These are phyloP conservation scores for Ordospora pajunii DNA, from an alignment of 371 early-diverging fungal species.

Conservation along the genomic window DNA sequence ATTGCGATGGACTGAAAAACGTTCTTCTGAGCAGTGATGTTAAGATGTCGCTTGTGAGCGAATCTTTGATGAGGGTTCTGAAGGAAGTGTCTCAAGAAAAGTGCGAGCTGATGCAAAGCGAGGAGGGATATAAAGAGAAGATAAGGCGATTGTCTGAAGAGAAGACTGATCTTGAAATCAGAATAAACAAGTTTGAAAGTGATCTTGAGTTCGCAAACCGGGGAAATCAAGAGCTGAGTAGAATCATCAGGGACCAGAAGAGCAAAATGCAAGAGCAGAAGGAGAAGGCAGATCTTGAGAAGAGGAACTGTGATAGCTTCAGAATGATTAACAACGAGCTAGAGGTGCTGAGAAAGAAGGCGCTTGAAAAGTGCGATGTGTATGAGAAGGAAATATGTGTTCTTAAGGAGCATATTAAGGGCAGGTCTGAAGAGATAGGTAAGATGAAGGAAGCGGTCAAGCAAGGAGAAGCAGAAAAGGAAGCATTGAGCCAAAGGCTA, in stretches of 20 bases:
- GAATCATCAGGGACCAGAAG: conserved; percentile 53
- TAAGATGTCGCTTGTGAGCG: conserved; percentile 47
- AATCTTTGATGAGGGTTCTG: conserved; percentile 51
- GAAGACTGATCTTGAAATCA: conserved; percentile 15
- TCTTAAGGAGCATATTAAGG: conserved; percentile 40
- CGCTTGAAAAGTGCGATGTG: conserved; percentile 33
- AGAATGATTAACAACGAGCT: conserved; percentile 40
- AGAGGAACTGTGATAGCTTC: conserved; percentile 20
- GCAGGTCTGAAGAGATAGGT: conserved; percentile 37
- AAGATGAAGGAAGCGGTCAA: conserved; percentile 18
- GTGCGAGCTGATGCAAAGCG: conserved; percentile 18
- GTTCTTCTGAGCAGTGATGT: conserved; percentile 41
- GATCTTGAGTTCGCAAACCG: conserved; percentile 29
- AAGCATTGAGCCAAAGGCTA: conserved; percentile 18
- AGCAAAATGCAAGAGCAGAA: conserved; percentile 11
- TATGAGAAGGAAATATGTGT: conserved; percentile 49
- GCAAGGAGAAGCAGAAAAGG: conserved; percentile 23
- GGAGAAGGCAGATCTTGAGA: conserved; percentile 35
- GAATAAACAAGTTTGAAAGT: conserved; percentile 34
- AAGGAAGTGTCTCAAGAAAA: conserved; percentile 45
- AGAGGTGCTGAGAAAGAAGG: conserved; percentile 38
- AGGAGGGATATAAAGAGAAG: conserved; percentile 10
- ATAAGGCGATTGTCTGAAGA: conserved; percentile 3
- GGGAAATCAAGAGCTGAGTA: conserved; percentile 41
- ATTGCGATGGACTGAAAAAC: conserved; percentile 32